Conservation (phyloP, 495 filamentous ascomycete genomes). For the Astrothelium subdiscretum region DNA sequence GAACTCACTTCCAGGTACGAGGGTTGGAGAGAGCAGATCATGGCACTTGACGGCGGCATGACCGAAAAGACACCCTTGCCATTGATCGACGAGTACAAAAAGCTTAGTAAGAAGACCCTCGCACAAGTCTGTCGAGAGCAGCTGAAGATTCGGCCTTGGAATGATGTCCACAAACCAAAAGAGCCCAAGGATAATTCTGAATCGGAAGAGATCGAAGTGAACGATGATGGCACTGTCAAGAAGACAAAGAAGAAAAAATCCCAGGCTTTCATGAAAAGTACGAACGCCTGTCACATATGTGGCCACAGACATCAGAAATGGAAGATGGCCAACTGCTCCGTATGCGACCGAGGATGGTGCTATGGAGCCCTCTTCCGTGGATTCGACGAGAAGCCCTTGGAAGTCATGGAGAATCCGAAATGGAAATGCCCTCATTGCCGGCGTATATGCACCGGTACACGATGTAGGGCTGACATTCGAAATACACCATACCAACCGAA, state of each 20-base stretch:
- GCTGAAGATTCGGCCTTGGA: conserved; percentile 56
- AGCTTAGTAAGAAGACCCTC: conserved; percentile 56
- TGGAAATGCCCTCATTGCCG: conserved; percentile 86
- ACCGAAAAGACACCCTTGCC: conserved; percentile 50
- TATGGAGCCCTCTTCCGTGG: conserved; percentile 81
- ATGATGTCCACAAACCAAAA: conserved; percentile 38
- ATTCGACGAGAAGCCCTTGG: conserved; percentile 74
- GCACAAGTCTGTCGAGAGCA: conserved; percentile 88
- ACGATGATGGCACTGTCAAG: conserved; percentile 31
- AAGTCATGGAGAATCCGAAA: conserved; percentile 59
- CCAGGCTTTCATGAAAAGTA: conserved; percentile 35
- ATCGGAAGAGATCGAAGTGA: conserved; percentile 29
- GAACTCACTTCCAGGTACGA: conserved; percentile 70
- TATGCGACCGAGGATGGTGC: conserved; percentile 65
- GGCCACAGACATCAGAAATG: conserved; percentile 59
- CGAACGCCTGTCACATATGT: conserved; percentile 66
- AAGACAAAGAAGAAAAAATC: conserved; percentile 39
- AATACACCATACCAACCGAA: conserved; percentile 69
- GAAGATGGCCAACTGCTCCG: conserved; percentile 68
- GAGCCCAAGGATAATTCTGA: conserved; percentile 23
- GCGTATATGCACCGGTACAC: conserved; percentile 70
- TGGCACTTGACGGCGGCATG: conserved; percentile 50
- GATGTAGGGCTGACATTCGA: conserved; percentile 49
- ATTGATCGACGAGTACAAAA: conserved; percentile 51
- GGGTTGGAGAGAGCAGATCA: conserved; percentile 63